phyloP scores from a whole-genome alignment of 352 stramenopile genomes.

The Phytopythium montanum region DNA sequence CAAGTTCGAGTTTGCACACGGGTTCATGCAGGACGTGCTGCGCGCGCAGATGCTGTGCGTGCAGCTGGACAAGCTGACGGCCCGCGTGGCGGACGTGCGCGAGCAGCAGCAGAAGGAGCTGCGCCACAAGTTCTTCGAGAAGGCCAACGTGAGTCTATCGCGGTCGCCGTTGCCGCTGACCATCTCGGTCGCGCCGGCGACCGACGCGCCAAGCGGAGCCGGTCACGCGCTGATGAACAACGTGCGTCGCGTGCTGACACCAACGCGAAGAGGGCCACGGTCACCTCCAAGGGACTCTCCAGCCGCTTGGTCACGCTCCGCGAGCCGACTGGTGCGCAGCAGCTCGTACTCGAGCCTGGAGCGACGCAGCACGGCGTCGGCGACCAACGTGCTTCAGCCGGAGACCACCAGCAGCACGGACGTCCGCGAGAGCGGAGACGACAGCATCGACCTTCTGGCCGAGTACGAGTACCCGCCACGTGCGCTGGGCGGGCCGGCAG shows the following conservation, averaged over 20 bases:
- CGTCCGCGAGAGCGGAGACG: slow-evolving; percentile 16
- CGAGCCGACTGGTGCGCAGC: slow-evolving; percentile 9
- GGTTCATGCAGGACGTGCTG: slow-evolving; percentile 85
- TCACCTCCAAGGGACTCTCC: neutral
- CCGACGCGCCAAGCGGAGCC: slow-evolving; percentile 8
- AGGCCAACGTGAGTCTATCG: slow-evolving; percentile 58
- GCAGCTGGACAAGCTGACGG: slow-evolving; percentile 78
- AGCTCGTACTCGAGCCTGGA: slow-evolving; percentile 28
- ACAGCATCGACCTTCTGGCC: slow-evolving; percentile 8
- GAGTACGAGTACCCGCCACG: neutral
- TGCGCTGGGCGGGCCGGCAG: neutral
- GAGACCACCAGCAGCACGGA: neutral
- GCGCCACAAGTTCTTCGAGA: slow-evolving; percentile 73
- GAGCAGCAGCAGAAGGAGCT: slow-evolving; percentile 76
- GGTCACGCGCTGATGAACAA: slow-evolving; percentile 8
- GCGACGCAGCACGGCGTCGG: slow-evolving; percentile 14
- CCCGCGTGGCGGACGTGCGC: slow-evolving; percentile 63
- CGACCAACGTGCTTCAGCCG: slow-evolving; percentile 16
- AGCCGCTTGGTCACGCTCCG: neutral
- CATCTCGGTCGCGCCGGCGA: slow-evolving; percentile 10
- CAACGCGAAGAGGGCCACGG: slow-evolving; percentile 12
- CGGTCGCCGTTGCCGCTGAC: slow-evolving; percentile 26
- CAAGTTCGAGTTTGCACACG: slow-evolving; percentile 85
- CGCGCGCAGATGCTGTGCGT: slow-evolving; percentile 77
- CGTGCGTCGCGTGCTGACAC: slow-evolving; percentile 29